Evolutionary conservation across 164 flowering plant genomes (phyloP).

Genomic region (Annona cherimola): DNA sequence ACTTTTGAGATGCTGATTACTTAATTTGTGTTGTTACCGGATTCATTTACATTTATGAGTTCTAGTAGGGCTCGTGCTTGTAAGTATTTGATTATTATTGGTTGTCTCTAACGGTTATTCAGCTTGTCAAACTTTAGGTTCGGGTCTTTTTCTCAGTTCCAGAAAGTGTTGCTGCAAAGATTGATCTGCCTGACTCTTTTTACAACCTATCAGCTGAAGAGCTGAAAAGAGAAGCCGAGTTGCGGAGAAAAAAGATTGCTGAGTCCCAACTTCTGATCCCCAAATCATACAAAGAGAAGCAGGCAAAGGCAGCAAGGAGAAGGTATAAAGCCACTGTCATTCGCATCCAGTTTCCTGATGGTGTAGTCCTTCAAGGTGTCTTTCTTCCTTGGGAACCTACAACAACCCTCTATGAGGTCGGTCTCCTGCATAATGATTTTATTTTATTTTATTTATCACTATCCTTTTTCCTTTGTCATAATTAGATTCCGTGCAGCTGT

Average conservation of each 20-base stretch:
- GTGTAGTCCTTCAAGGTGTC: conserved; percentile 84
- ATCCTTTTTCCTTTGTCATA: not conserved
- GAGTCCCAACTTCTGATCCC: conserved; percentile 90
- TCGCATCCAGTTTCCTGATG: conserved; percentile 89
- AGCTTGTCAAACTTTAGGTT: conserved; percentile 32
- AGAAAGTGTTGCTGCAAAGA: conserved; percentile 69
- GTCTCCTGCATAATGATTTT: conserved; percentile 8
- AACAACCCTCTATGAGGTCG: conserved; percentile 75
- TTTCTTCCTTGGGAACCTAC: conserved; percentile 80
- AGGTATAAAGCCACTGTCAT: conserved; percentile 58
- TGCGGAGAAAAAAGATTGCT: conserved; percentile 71
- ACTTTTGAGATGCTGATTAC: not conserved
- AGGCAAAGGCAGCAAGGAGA: conserved; percentile 70
- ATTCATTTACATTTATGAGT: too few relatives aligned
- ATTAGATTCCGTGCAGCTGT: not conserved
- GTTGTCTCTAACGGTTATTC: conserved; percentile 10
- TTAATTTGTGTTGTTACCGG: not conserved
- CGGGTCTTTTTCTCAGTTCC: conserved; percentile 82
- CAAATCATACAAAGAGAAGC: conserved; percentile 83
- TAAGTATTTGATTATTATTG: not conserved
- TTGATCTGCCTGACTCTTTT: conserved; percentile 79
- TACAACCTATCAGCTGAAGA: conserved; percentile 70
- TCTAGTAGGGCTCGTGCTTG: not conserved
- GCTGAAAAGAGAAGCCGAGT: conserved; percentile 74
- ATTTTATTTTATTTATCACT: not conserved